phyloP scores from a whole-genome alignment of 176 grass and related monocot genomes.

The Oryza meyeriana region DNA sequence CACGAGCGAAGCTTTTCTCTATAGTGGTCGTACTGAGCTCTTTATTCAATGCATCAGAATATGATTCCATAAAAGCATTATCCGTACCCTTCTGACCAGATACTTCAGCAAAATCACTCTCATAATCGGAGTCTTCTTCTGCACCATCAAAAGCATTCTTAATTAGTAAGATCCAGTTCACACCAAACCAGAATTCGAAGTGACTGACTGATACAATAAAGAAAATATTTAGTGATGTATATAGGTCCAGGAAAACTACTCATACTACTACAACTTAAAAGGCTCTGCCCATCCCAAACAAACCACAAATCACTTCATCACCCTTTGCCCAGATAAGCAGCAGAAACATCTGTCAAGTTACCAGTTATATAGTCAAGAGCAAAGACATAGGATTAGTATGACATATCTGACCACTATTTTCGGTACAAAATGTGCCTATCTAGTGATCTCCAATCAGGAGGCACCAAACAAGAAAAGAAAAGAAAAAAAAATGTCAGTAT shows the following conservation, averaged over 20 bases:
- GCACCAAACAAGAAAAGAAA: neutral
- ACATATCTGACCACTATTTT: neutral
- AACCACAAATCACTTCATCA: neutral
- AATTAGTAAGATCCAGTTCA: conserved; percentile 19
- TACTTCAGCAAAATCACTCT: conserved; percentile 53
- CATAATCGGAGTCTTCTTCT: conserved; percentile 94
- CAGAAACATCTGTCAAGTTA: neutral
- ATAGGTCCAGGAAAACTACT: neutral
- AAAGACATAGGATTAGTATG: conserved; percentile 9
- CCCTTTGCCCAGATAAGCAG: neutral
- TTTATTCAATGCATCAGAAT: conserved; percentile 89
- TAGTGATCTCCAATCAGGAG: neutral
- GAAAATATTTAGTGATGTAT: neutral
- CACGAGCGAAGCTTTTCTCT: conserved; percentile 73
- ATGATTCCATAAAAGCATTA: conserved; percentile 72
- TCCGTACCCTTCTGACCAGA: conserved; percentile 40
- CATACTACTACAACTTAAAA: neutral
- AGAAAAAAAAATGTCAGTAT: neutral
- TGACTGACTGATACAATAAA: neutral
- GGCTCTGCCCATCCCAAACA: neutral
- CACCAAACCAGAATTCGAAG: neutral
- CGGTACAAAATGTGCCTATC: neutral
- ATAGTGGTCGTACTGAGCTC: conserved; percentile 73
- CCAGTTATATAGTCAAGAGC: neutral
- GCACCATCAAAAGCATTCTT: neutral